These are phyloP conservation scores for Vararia minispora DNA, from an alignment of 768 basidiomycete species.

Conservation along the genomic window DNA sequence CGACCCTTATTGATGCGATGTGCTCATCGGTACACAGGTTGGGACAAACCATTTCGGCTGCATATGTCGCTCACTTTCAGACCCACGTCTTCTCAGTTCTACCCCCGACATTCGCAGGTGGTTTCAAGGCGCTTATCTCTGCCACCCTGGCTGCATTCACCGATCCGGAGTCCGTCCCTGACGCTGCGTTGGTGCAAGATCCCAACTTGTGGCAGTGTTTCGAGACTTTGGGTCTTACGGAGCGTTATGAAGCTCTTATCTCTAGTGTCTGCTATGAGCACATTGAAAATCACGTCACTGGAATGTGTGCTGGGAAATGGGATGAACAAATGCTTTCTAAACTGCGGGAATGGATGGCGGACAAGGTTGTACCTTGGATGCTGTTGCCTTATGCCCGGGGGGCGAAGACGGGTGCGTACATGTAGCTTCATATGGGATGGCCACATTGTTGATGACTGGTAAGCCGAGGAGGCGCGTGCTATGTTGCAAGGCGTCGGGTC, in stretches of 20 bases:
- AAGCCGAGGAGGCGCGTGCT: slow-evolving; percentile 59
- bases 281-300: slow-evolving; percentile 65
- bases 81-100: slow-evolving; percentile 64
- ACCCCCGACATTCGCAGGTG: slow-evolving; percentile 53
- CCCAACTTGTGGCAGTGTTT: slow-evolving; percentile 44
- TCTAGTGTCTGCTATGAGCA: slow-evolving; percentile 77
- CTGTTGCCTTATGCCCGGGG: slow-evolving; percentile 64
- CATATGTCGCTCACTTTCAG: slow-evolving; percentile 62
- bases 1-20: slow-evolving; percentile 7
- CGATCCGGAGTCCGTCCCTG: slow-evolving; percentile 3
- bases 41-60: slow-evolving; percentile 43
- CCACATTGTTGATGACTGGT: background rate
- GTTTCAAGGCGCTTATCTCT: slow-evolving; percentile 57
- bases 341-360: slow-evolving; percentile 67
- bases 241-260: slow-evolving; percentile 76
- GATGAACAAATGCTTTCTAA: slow-evolving; percentile 46
- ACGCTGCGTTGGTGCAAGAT: slow-evolving; percentile 21
- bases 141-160: slow-evolving; percentile 31
- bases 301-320: slow-evolving; percentile 63
- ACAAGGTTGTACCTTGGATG: slow-evolving; percentile 80
- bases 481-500: slow-evolving; percentile 72
- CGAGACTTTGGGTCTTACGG: slow-evolving; percentile 62
- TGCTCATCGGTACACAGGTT: slow-evolving; percentile 30
- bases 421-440: background rate
- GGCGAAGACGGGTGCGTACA: slow-evolving; percentile 39